Evolutionary conservation across 1,284 basidiomycete genomes (phyloP), one percentile per base, ranked within the genome.

Genomic region (Ceratobasidium sp.): DNA sequence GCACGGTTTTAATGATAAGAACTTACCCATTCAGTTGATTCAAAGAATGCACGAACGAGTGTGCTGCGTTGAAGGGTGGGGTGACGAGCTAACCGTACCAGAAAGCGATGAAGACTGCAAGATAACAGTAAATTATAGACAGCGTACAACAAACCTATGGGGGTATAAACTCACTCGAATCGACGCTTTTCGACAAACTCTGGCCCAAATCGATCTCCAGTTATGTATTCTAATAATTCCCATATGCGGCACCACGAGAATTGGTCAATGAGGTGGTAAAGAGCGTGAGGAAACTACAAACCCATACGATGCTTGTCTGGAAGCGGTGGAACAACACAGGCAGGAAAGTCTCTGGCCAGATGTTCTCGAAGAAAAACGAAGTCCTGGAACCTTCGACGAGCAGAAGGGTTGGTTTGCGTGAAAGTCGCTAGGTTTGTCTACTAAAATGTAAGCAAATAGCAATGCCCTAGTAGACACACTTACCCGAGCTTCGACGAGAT

Each of bases 221-320:
- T 98, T 79, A 99, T 91, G 84, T 99, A 99, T 85, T 98, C 97
- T 97, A 84, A 73, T 67, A 49, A 76, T 0, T 49, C 56, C 58
- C 46, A 61, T n/a, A 63, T 76, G 7, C 55, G 28, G 61, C 9
- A 39, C 40, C 49, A 49, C 28, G 20, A 49, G 60, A 12, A 13
- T 23, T 12, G 26, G 23, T 40, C 33, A 53, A 44, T 23, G 56
- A 42, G 42, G 42, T 39, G 44, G 15, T 20, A 13, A 56, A 5
- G 39, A 67, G n/a, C 40, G n/a, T 28, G 42, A 51, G 28, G 40
- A 33, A 10, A 46, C 33, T 33, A 88, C 93, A 79, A 81, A 98
- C 96, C 96, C 83, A 98, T 86, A 77, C 98, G 90, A 84, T 99
- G 97, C 86, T 99, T 99, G 86, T 97, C 97, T 3, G 97, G 98